Percentiles rank a stretch among this genome's conserved stretches.
Evolutionary conservation across 352 stramenopile genomes (phyloP).

Genomic region (Phytophthora uliginosa): DNA sequence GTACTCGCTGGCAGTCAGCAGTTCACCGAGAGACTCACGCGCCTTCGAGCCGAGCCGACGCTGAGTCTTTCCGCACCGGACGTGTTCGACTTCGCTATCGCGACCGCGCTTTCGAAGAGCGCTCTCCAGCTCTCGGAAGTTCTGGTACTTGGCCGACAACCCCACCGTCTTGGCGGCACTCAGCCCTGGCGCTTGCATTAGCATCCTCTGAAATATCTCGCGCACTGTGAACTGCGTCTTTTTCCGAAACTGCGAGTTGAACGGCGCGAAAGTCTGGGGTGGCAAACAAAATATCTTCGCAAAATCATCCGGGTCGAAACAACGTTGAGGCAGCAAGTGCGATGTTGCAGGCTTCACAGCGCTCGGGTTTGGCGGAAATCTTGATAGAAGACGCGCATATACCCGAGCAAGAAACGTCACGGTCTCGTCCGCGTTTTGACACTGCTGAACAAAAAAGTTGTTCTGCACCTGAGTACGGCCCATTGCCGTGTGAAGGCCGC

Average conservation of each 20-base stretch:
- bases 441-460: constrained; percentile 88
- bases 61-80: constrained; percentile 61
- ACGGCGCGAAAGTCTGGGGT: too few species aligned
- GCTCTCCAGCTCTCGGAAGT: constrained; percentile 57
- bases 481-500: constrained; percentile 75
- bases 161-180: constrained; percentile 65
- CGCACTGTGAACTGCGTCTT: constrained; percentile 74
- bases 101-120: constrained; percentile 46
- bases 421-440: constrained; percentile 81
- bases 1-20: constrained; percentile 51
- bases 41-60: constrained; percentile 55
- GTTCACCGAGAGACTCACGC: constrained; percentile 38
- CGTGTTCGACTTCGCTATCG: constrained; percentile 50
- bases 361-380: constrained; percentile 47
- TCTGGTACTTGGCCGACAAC: constrained; percentile 54
- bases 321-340: constrained; percentile 20
- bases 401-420: constrained; percentile 78
- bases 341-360: constrained; percentile 11
- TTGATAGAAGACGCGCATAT: constrained; percentile 67
- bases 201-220: constrained; percentile 89
- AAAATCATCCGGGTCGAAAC: constrained; percentile 25
- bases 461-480: constrained; percentile 85
- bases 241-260: too few species aligned
- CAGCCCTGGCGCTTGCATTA: constrained; percentile 76
- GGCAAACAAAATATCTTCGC: constrained; percentile 48